Evolutionary conservation across 2,329 filamentous ascomycete genomes (phyloP).

Genomic region (Pseudocercospora eumusae): DNA sequence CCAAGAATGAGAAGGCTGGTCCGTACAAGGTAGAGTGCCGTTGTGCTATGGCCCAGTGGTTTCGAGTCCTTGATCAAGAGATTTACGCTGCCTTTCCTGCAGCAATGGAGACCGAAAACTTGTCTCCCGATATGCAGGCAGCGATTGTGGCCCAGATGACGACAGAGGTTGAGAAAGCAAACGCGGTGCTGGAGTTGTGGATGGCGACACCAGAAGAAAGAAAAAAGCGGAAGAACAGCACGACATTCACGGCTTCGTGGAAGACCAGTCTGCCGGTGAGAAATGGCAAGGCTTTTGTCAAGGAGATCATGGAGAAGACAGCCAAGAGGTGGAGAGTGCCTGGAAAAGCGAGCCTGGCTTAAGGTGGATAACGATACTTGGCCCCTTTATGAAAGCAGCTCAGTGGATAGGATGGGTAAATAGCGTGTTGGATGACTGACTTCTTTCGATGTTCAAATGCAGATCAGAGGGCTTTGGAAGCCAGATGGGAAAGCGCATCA

Average conservation of each 20-base stretch:
- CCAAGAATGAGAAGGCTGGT: not conserved
- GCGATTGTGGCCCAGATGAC: not conserved
- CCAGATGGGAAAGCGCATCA: not conserved
- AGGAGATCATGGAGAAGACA: not conserved
- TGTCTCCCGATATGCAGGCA: not conserved
- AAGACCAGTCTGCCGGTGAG: not conserved
- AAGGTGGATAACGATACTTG: not conserved
- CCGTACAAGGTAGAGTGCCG: constrained; percentile 1
- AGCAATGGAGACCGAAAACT: not conserved
- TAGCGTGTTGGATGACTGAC: not conserved
- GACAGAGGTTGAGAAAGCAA: not conserved
- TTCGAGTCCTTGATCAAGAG: not conserved
- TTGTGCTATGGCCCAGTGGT: constrained; percentile 1
- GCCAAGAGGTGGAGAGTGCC: not conserved
- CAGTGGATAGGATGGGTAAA: not conserved
- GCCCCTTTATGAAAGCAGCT: not conserved
- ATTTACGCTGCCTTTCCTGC: not conserved
- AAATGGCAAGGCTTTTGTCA: not conserved
- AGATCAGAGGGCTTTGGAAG: no score
- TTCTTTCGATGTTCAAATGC: no score
- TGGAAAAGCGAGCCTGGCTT: not conserved
- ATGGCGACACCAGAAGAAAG: not conserved
- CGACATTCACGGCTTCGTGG: not conserved
- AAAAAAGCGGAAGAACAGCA: not conserved
- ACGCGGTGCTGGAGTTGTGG: not conserved